A percentile compares a stretch with the other conserved stretches of the same genome.
These are phyloP conservation scores for Paraurostyla sp. DNA, from an alignment of 73 alveolate species.

Conservation along the genomic window DNA sequence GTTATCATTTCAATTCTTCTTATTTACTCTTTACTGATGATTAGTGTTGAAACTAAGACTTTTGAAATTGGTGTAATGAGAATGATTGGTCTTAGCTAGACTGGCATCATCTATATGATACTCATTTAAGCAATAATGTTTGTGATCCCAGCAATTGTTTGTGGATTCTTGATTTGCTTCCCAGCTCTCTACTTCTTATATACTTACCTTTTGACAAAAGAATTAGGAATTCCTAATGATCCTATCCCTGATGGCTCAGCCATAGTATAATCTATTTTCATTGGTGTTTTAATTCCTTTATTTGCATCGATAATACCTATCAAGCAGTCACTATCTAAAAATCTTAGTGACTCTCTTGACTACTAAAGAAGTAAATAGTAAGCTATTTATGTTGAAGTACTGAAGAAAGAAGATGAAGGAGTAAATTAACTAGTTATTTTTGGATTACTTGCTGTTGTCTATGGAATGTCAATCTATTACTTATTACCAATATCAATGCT, in stretches of 20 bases:
- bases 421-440: slow-evolving; percentile 58
- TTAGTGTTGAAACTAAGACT: slow-evolving; percentile 89
- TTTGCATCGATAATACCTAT: slow-evolving; percentile 82
- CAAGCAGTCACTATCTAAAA: slow-evolving; percentile 67
- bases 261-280: slow-evolving; percentile 54
- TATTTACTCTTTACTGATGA: slow-evolving; percentile 84
- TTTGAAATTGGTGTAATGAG: slow-evolving; percentile 90
- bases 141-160: slow-evolving; percentile 88
- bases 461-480: slow-evolving; percentile 96
- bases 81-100: slow-evolving; percentile 87
- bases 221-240: slow-evolving; percentile 74
- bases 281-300: slow-evolving; percentile 87
- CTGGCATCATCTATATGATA: slow-evolving; percentile 79
- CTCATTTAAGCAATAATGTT: slow-evolving; percentile 79
- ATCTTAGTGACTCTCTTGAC: slow-evolving; percentile 84
- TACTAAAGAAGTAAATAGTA: slow-evolving; percentile 74
- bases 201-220: slow-evolving; percentile 51
- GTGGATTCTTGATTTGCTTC: slow-evolving; percentile 80
- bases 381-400: slow-evolving; percentile 74
- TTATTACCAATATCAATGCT: slow-evolving; percentile 95
- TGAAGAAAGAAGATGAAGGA: slow-evolving; percentile 59
- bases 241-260: slow-evolving; percentile 82
- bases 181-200: slow-evolving; percentile 50
- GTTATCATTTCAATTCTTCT: slow-evolving; percentile 83
- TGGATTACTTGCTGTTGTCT: slow-evolving; percentile 93